phyloP scores from a whole-genome alignment of 2,329 filamentous ascomycete species.

The Cryphonectria radicalis region DNA sequence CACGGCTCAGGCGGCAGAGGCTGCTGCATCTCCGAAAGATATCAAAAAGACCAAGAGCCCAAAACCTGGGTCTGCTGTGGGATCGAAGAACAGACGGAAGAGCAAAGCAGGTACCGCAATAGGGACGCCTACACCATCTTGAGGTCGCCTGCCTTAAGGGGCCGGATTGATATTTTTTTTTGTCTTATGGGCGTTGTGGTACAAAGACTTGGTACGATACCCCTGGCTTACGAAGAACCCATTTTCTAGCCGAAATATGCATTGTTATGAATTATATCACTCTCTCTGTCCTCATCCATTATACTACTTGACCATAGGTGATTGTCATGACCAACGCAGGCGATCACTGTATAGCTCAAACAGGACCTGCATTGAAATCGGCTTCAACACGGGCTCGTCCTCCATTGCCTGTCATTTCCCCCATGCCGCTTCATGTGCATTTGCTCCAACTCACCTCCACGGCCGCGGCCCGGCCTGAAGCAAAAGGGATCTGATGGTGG shows the following conservation, averaged over 20 bases:
- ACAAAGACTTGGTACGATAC: constrained; percentile 7
- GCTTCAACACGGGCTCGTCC: background rate
- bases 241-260: background rate
- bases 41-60: constrained; percentile 51
- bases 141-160: background rate
- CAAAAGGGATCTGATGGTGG: background rate
- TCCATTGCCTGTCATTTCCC: background rate
- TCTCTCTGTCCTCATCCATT: background rate
- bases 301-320: background rate
- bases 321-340: background rate
- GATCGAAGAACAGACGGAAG: constrained; percentile 51
- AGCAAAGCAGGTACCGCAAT: constrained; percentile 43
- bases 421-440: background rate
- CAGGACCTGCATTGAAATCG: background rate
- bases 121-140: constrained; percentile 36
- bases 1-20: constrained; percentile 49
- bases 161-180: background rate
- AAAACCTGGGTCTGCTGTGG: constrained; percentile 43
- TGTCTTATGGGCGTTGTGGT: constrained; percentile 14
- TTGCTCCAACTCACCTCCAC: background rate
- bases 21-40: constrained; percentile 42
- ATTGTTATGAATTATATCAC: background rate
- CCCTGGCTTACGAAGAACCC: background rate
- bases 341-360: too few relatives aligned
- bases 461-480: constrained; percentile 6